phyloP scores from a whole-genome alignment of 768 basidiomycete species.

The Pisolithus orientalis region DNA sequence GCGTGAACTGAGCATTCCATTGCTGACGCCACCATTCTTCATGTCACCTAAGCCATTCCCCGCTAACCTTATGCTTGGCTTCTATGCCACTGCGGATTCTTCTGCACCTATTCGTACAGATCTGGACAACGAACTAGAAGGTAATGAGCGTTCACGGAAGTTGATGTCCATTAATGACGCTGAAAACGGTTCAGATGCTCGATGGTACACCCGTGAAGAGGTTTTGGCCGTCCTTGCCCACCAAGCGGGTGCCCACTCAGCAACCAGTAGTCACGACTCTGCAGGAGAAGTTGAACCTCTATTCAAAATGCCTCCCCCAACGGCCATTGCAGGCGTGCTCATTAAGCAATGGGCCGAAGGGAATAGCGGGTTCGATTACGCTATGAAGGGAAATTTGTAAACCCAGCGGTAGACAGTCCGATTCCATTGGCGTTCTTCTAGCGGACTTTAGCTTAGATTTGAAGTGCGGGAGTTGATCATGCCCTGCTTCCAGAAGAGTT shows the following conservation, averaged over 20 bases:
- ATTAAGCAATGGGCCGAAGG: slow-evolving; percentile 76
- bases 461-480: too few species aligned
- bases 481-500: too few species aligned
- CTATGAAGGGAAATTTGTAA: slow-evolving; percentile 41
- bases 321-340: slow-evolving; percentile 80
- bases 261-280: slow-evolving; percentile 23
- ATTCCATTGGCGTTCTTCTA: too few species aligned
- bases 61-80: slow-evolving; percentile 86
- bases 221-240: slow-evolving; percentile 52
- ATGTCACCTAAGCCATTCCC: slow-evolving; percentile 67
- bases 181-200: slow-evolving; percentile 53
- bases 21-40: slow-evolving; percentile 1
- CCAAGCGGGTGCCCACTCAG: neutral
- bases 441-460: too few species aligned
- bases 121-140: slow-evolving; percentile 93
- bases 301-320: slow-evolving; percentile 70
- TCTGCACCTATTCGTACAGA: slow-evolving; percentile 72
- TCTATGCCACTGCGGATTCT: slow-evolving; percentile 73
- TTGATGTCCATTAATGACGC: neutral
- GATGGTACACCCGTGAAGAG: slow-evolving; percentile 80
- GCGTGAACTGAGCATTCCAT: neutral
- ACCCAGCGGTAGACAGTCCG: slow-evolving; percentile 14
- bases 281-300: slow-evolving; percentile 35
- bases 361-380: slow-evolving; percentile 40
- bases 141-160: slow-evolving; percentile 33